Evolutionary conservation across 352 stramenopile genomes (phyloP).

Genomic region (Globisporangium parvum): DNA sequence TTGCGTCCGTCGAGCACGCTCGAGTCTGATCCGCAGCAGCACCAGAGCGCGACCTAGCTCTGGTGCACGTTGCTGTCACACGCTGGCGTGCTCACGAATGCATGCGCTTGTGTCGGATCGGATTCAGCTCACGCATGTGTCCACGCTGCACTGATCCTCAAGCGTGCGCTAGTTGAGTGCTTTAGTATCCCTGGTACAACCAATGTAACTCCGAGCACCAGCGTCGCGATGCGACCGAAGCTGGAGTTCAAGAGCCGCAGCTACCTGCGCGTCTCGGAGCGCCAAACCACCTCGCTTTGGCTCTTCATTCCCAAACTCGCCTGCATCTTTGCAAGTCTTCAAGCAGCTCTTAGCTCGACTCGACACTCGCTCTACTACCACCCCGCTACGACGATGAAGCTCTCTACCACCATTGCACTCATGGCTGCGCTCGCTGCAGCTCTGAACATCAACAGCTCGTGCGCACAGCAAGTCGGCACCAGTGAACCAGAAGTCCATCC

Average conservation of each 20-base stretch:
- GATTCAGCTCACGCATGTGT: neutral
- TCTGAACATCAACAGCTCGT: neutral
- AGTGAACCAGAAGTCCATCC: constrained; percentile 47
- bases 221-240: neutral
- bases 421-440: constrained; percentile 6
- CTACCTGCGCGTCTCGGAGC: no score
- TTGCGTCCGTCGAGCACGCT: neutral
- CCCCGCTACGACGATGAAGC: constrained; percentile 4
- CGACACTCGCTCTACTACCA: neutral
- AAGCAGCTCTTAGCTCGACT: neutral
- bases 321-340: neutral
- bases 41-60: neutral
- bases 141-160: no score
- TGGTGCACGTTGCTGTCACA: neutral
- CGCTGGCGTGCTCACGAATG: neutral
- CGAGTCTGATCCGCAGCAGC: no score
- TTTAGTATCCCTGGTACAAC: no score
- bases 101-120: neutral
- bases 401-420: constrained; percentile 3
- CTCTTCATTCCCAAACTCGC: constrained; percentile 3
- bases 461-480: constrained; percentile 41
- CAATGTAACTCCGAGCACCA: no score
- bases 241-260: no score
- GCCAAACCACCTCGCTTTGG: neutral
- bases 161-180: no score